These are phyloP conservation scores for Xylaria curta DNA, from an alignment of 495 filamentous ascomycete species.

Conservation along the genomic window DNA sequence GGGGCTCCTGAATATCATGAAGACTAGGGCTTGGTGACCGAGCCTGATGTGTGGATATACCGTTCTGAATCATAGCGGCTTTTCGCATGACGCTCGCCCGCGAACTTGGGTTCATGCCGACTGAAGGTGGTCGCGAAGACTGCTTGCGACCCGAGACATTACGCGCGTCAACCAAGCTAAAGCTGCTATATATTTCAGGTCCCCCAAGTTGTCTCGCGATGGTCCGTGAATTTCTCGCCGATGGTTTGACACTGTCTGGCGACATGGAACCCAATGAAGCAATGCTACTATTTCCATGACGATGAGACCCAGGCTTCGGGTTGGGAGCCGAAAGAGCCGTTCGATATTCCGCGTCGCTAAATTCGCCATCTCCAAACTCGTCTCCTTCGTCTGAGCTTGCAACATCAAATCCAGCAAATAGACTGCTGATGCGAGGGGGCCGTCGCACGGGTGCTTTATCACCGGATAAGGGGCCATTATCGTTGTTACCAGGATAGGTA, in stretches of 20 bases:
- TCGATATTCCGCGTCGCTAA: constrained; percentile 69
- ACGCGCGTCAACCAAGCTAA: constrained; percentile 41
- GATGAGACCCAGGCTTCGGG: constrained; percentile 43
- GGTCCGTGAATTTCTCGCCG: constrained; percentile 33
- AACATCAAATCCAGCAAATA: constrained; percentile 82
- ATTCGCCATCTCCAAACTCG: constrained; percentile 63
- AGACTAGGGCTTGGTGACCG: constrained; percentile 79
- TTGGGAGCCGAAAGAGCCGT: constrained; percentile 69
- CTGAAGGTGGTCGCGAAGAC: constrained; percentile 38
- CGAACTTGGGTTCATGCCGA: constrained; percentile 40
- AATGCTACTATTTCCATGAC: constrained; percentile 46
- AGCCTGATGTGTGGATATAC: constrained; percentile 71
- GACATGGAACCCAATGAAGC: constrained; percentile 33
- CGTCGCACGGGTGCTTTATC: constrained; percentile 68
- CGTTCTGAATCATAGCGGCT: constrained; percentile 78
- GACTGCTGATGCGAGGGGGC: constrained; percentile 76
- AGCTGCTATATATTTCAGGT: constrained; percentile 38
- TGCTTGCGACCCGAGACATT: constrained; percentile 41
- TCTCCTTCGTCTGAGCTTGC: constrained; percentile 64
- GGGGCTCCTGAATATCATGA: constrained; percentile 67
- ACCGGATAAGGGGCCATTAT: constrained; percentile 74
- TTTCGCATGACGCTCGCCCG: constrained; percentile 57
- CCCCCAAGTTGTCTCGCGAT: constrained; percentile 35
- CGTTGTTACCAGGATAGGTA: constrained; percentile 81
- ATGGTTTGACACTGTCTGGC: constrained; percentile 42